A percentile compares a stretch with the other conserved stretches of the same genome.
These are phyloP conservation scores for Ilex aquifolium DNA, from an alignment of 257 asterid genomes.

Conservation along the genomic window DNA sequence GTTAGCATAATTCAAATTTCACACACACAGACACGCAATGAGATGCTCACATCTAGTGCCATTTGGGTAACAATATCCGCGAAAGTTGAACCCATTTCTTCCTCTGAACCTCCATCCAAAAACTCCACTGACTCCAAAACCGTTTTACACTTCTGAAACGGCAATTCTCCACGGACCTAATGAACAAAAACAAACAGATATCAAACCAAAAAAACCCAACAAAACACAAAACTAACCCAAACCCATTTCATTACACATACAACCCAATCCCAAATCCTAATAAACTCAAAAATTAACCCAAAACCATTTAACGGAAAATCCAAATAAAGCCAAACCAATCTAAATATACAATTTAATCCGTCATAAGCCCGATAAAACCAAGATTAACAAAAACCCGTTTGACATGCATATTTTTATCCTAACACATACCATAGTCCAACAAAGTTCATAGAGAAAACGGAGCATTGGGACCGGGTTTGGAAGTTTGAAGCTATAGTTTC, in stretches of 20 bases:
- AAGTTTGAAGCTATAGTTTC: slow-evolving; percentile 61
- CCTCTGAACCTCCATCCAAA: slow-evolving; percentile 58
- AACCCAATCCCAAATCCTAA: not conserved
- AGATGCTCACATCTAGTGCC: slow-evolving; percentile 86
- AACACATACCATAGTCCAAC: slow-evolving; percentile 57
- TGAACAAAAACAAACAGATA: slow-evolving; percentile 9
- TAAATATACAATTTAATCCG: not conserved
- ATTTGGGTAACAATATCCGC: slow-evolving; percentile 92
- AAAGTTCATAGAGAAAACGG: slow-evolving; percentile 81
- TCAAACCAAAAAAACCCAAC: not conserved
- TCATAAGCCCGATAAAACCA: not conserved
- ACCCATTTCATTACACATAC: not conserved
- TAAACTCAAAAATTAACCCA: not conserved
- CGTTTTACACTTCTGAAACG: slow-evolving; percentile 73
- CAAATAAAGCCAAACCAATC: too few species aligned
- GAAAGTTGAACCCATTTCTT: slow-evolving; percentile 81
- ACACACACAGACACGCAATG: not conserved
- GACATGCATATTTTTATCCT: not conserved
- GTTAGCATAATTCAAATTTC: not conserved
- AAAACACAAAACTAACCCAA: slow-evolving; percentile 5
- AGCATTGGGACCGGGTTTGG: slow-evolving; percentile 54
- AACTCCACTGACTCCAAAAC: slow-evolving; percentile 91
- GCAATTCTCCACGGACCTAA: slow-evolving; percentile 93
- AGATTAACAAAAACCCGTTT: not conserved
- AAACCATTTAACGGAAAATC: too few species aligned